Conservation (phyloP, 441 rosid genomes). For the Cnidoscolus chayamansa region DNA sequence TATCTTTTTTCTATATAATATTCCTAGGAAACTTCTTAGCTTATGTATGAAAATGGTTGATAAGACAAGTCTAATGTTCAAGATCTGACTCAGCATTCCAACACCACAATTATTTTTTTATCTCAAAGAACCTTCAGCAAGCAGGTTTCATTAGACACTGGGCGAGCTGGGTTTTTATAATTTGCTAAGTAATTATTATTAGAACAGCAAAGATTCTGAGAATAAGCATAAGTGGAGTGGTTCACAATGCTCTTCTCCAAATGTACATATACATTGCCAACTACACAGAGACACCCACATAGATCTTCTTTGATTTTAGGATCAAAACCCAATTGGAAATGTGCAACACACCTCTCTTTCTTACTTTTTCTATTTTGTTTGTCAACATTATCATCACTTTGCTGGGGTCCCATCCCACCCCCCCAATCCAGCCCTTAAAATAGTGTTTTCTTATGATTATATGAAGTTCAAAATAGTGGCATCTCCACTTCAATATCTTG, state of each 20-base stretch:
- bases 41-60: constrained; percentile 21
- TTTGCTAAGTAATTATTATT: not conserved
- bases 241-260: constrained; percentile 27
- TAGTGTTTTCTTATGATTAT: constrained; percentile 11
- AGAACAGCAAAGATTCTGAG: constrained; percentile 32
- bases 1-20: too few species aligned
- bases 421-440: not conserved
- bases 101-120: constrained; percentile 37
- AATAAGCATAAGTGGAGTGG: constrained; percentile 39
- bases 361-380: constrained; percentile 12
- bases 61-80: constrained; percentile 28
- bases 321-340: constrained; percentile 20
- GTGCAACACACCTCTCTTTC: constrained; percentile 22
- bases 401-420: constrained; percentile 18
- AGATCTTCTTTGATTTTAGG: constrained; percentile 23
- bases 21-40: constrained; percentile 20
- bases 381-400: constrained; percentile 28
- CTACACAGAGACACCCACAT: constrained; percentile 28
- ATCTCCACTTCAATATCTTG: constrained; percentile 7
- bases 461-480: not conserved
- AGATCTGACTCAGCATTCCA: constrained; percentile 40
- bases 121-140: constrained; percentile 33
- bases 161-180: constrained; percentile 20
- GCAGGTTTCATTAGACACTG: constrained; percentile 28
- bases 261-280: constrained; percentile 34